Base-by-base conservation (phyloP, 805 yeast species). In the Starmerella bombicola region DNA sequence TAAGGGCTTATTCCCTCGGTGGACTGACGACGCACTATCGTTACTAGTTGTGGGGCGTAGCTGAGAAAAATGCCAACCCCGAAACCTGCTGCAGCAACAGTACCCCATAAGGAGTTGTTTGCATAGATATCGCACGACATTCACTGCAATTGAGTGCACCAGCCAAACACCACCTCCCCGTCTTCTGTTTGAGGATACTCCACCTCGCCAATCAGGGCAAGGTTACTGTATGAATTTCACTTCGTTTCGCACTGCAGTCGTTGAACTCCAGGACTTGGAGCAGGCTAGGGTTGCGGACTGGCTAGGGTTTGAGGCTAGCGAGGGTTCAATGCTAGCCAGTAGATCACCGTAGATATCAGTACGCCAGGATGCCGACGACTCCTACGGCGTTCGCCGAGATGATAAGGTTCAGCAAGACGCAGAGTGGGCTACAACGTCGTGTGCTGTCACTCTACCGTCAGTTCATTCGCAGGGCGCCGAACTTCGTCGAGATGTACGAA, bases 361-460 rank as follows among this genome's bases (percentile, higher is more conserved):
- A n/a, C 6, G 8, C 5, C n/a, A 32, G 23, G 4, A 69, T 68
- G 73, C 66, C 69, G 71, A 81, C 86, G 18, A 63, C 73, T 35
- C 77, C 93, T 21, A 82, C 94, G 9, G 84, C 82, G 46, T 80
- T 80, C 63, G 93, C 94, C 13, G 82, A 78, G 62, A 72, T 88
- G 30, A 77, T 91, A 21, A 76, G 74, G 57, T 73, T 76, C 54
- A 70, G 82, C 42, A 69, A 71, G 46, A 65, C 75, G 35, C 66
- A 69, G 35, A 66, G 70, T 1, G 86, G 80, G 42, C 68, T 82
- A 66, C 66, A 76, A 50, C 56, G 57, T 48, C 69, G 85, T 33
- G 79, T 80, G 23, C 66, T 83, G 44, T 70, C 71, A 45, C 69
- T 82, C 45, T 83, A 83, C 70, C 73, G 93, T 50, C 71, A 73